phyloP scores from a whole-genome alignment of 192 early-diverging fungal species.

The Bifiguratus adelaidae region DNA sequence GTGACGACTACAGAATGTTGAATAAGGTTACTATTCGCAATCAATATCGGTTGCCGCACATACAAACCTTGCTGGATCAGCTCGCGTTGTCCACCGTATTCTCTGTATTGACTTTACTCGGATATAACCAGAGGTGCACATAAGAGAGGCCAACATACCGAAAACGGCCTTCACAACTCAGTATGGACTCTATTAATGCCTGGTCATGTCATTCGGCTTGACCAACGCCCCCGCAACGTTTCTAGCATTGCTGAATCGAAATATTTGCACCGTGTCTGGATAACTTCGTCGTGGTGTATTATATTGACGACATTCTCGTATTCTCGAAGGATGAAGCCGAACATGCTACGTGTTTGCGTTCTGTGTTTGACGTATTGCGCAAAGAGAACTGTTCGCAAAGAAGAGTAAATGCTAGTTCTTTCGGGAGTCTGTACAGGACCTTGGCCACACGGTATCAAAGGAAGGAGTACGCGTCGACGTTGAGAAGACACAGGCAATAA shows the following conservation, averaged over 20 bases:
- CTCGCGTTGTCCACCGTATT: constrained; percentile 18
- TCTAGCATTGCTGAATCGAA: constrained; percentile 4
- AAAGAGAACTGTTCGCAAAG: no score
- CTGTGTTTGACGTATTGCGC: no score
- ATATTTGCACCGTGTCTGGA: background rate
- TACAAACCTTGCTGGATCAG: constrained; percentile 29
- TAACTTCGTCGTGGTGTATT: constrained; percentile 16
- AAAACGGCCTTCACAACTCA: constrained; percentile 23
- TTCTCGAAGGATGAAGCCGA: constrained; percentile 15
- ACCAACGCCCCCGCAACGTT: constrained; percentile 11
- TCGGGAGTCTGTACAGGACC: no score
- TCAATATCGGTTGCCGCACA: constrained; percentile 33
- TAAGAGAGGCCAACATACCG: constrained; percentile 11
- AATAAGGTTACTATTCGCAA: constrained; percentile 38
- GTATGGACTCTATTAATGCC: constrained; percentile 8
- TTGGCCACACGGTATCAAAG: no score
- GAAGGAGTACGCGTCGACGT: no score
- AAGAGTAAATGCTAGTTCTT: no score
- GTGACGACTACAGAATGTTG: no score
- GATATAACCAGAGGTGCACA: constrained; percentile 30
- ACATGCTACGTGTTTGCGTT: no score
- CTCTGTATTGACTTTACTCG: constrained; percentile 25
- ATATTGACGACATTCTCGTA: constrained; percentile 31
- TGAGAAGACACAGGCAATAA: no score
- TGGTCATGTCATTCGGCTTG: constrained; percentile 15